Evolutionary conservation across 306 rosid genomes (phyloP).

Genomic region (Inga oerstediana): DNA sequence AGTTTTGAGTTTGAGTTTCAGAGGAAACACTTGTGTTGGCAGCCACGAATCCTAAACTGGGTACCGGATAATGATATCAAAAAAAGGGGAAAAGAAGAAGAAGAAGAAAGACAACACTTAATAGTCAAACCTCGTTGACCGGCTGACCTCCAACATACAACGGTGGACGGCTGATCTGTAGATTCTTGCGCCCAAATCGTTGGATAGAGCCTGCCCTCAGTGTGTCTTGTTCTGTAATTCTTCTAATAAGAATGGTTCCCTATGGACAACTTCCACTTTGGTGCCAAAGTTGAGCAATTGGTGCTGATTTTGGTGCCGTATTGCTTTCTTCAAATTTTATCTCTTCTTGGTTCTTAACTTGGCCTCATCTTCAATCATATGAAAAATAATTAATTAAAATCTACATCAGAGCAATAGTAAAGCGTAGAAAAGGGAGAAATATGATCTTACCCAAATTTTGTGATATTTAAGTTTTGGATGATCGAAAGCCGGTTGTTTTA

Average conservation of each 20-base stretch:
- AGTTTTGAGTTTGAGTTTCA: too few species aligned
- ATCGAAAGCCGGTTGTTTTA: neutral
- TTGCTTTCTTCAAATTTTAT: neutral
- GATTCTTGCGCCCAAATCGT: neutral
- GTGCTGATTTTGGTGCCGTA: neutral
- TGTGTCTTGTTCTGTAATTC: neutral
- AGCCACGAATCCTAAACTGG: fast-evolving
- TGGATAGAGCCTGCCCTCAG: neutral
- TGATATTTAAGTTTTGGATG: neutral
- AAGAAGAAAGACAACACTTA: too few species aligned
- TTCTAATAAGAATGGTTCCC: neutral
- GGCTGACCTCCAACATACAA: constrained; percentile 15
- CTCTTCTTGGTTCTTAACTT: neutral
- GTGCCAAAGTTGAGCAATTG: neutral
- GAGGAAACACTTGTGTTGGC: too few species aligned
- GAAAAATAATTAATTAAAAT: neutral
- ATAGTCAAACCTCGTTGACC: constrained; percentile 44
- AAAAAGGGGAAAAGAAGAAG: too few species aligned
- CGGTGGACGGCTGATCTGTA: neutral
- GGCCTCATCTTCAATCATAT: neutral
- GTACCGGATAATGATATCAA: too few species aligned
- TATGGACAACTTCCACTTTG: neutral
- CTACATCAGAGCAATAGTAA: neutral
- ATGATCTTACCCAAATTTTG: neutral
- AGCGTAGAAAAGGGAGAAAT: neutral